Percentiles rank a stretch among this genome's conserved stretches.
These are phyloP conservation scores for Globisporangium ultimum DNA, from an alignment of 352 stramenopile species.

Conservation along the genomic window DNA sequence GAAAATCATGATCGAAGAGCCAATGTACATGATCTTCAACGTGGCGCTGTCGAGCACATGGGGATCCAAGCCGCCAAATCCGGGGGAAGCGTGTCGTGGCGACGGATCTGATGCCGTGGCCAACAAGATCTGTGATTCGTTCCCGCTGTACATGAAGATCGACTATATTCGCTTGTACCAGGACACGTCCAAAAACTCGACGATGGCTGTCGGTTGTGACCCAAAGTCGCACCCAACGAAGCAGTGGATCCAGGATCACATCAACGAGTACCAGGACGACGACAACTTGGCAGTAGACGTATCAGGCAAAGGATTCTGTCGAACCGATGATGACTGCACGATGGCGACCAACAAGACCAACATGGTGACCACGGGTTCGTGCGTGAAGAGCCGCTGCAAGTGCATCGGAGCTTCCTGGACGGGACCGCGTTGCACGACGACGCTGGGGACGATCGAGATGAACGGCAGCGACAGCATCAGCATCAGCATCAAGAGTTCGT, in stretches of 20 bases:
- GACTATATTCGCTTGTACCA: constrained; percentile 89
- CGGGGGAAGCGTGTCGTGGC: constrained; percentile 15
- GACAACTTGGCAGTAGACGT: constrained; percentile 44
- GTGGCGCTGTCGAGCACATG: constrained; percentile 88
- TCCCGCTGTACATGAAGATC: constrained; percentile 66
- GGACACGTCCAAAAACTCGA: constrained; percentile 27
- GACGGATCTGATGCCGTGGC: constrained; percentile 22
- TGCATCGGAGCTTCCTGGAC: constrained; percentile 31
- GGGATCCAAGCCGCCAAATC: constrained; percentile 18
- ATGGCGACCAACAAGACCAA: constrained; percentile 20
- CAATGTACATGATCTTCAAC: constrained; percentile 92
- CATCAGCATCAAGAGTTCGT: constrained; percentile 13
- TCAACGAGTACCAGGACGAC: constrained; percentile 44
- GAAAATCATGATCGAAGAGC: constrained; percentile 91
- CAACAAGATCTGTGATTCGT: constrained; percentile 53
- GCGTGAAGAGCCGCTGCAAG: constrained; percentile 28
- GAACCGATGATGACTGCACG: constrained; percentile 46
- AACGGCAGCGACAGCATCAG: constrained; percentile 14
- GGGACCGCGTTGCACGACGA: constrained; percentile 3
- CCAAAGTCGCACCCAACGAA: constrained; percentile 47
- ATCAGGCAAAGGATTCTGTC: constrained; percentile 41
- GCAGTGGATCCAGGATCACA: constrained; percentile 57
- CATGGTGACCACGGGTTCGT: constrained; percentile 26
- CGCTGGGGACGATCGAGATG: constrained; percentile 17
- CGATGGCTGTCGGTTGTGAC: constrained; percentile 52